Evolutionary conservation across 345 rosid species (phyloP), one percentile per base, ranked within the genome.

Genomic region (Litchi chinensis): DNA sequence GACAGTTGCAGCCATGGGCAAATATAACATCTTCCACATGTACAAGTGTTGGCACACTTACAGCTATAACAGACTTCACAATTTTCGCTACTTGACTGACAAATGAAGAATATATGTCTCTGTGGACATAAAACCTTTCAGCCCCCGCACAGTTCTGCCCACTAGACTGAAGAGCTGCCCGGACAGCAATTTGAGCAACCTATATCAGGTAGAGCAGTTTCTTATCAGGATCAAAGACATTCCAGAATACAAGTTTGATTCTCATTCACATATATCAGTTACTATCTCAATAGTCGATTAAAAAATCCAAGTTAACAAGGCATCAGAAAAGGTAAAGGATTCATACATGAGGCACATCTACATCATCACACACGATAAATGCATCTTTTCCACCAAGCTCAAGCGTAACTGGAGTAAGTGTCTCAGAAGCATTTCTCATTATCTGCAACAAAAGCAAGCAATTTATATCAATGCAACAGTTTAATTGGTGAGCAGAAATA

Each of bases 141-240:
- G 99, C 98, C 76, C 99, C 99, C 70, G 98, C 99, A 91, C 99
- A 96, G 79, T 94, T 96, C 90, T 96, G 99, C 75, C 98, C 99
- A 71, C 98, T 90, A 71, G 99, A 96, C 87, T 96, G 98, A 84
- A 96, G 94, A 74, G 88, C 82, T 28, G 92, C 98, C 82, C 99
- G 86, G 65, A 91, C 98, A 69, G 98, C 98, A 85, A 96, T 82
- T 93, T 93, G 98, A 40, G 99, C 98, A 87, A 96, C 97, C 98
- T 96, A 81, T 62, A 81, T 82, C 59, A 56, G 26, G 71, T 50
- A 83, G 19, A 70, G 74, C 16, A 65, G 52, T 78, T 43, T 57
- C 11, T 10, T 40, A 16, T 71, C 63, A 62, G 62, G 67, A 79
- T 65, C 64, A 77, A 81, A 24, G 76, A 62, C 63, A 73, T 56